phyloP scores from a whole-genome alignment of 495 filamentous ascomycete genomes.

The Aspergillus steynii region DNA sequence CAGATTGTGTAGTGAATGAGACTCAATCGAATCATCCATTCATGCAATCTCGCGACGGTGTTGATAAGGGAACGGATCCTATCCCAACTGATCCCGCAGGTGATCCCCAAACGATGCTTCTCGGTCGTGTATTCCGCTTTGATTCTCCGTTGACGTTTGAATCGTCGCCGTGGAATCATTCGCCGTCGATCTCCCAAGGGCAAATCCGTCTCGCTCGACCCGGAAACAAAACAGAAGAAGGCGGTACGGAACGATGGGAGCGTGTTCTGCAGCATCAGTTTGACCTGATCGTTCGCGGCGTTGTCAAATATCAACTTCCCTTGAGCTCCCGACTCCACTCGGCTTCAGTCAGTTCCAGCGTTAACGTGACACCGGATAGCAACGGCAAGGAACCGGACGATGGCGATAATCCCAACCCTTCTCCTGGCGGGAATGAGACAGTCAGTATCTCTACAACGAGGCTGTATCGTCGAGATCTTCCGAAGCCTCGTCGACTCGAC shows the following conservation, averaged over 20 bases:
- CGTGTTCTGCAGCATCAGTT: slow-evolving; percentile 87
- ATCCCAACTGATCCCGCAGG: slow-evolving; percentile 61
- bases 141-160: slow-evolving; percentile 87
- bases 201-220: slow-evolving; percentile 79
- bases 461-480: slow-evolving; percentile 8
- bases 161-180: slow-evolving; percentile 75
- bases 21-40: slow-evolving; percentile 8
- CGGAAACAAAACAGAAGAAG: slow-evolving; percentile 84
- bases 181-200: slow-evolving; percentile 66
- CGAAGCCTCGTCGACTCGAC: background rate
- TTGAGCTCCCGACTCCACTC: slow-evolving; percentile 67
- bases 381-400: slow-evolving; percentile 25
- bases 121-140: slow-evolving; percentile 83
- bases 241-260: slow-evolving; percentile 90
- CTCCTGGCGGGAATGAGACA: slow-evolving; percentile 30
- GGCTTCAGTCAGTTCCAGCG: slow-evolving; percentile 51
- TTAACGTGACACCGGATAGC: slow-evolving; percentile 52
- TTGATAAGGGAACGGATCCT: slow-evolving; percentile 74
- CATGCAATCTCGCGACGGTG: slow-evolving; percentile 31
- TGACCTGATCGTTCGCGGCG: slow-evolving; percentile 84
- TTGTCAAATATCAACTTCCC: slow-evolving; percentile 85
- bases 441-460: slow-evolving; percentile 19
- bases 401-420: slow-evolving; percentile 13
- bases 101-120: slow-evolving; percentile 78
- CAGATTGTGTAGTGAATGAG: slow-evolving; percentile 23